These are phyloP conservation scores for Perkinsus marinus DNA, from an alignment of 169 alveolate species.

Conservation along the genomic window DNA sequence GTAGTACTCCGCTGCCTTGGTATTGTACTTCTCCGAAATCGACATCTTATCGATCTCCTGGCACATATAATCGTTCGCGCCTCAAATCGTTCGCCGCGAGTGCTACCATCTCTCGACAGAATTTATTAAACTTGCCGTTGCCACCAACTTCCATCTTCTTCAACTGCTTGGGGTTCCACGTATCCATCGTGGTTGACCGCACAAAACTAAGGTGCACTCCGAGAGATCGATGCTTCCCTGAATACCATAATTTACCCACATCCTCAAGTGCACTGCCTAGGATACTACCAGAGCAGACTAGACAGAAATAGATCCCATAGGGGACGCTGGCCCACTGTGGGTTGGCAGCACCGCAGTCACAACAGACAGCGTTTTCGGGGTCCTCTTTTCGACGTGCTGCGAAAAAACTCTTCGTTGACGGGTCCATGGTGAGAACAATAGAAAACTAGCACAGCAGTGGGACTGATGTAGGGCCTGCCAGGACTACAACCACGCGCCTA, in stretches of 20 bases:
- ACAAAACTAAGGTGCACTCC: constrained; percentile 91
- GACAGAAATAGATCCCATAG: constrained; percentile 84
- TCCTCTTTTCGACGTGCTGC: not conserved
- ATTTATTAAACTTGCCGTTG: constrained; percentile 17
- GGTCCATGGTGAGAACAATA: not conserved
- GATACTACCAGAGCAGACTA: constrained; percentile 77
- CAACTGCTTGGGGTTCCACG: constrained; percentile 65
- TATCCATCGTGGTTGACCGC: constrained; percentile 73
- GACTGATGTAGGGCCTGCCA: no score
- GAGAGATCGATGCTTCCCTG: constrained; percentile 20
- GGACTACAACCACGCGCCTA: no score
- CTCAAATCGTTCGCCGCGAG: not conserved
- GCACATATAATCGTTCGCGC: not conserved
- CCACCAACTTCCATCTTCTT: constrained; percentile 41
- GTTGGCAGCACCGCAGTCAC: constrained; percentile 81
- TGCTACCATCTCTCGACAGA: constrained; percentile 22
- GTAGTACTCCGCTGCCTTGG: not conserved
- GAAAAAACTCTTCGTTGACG: not conserved
- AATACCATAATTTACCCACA: not conserved
- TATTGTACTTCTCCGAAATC: not conserved
- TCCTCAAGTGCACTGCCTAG: not conserved
- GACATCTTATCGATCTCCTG: not conserved
- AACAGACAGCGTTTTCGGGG: constrained; percentile 59
- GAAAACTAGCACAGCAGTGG: not conserved
- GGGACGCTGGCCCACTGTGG: constrained; percentile 93